A percentile compares a stretch with the other conserved stretches of the same genome.
These are phyloP conservation scores for Lithohypha guttulata DNA, from an alignment of 2,329 filamentous ascomycete species.

Conservation along the genomic window DNA sequence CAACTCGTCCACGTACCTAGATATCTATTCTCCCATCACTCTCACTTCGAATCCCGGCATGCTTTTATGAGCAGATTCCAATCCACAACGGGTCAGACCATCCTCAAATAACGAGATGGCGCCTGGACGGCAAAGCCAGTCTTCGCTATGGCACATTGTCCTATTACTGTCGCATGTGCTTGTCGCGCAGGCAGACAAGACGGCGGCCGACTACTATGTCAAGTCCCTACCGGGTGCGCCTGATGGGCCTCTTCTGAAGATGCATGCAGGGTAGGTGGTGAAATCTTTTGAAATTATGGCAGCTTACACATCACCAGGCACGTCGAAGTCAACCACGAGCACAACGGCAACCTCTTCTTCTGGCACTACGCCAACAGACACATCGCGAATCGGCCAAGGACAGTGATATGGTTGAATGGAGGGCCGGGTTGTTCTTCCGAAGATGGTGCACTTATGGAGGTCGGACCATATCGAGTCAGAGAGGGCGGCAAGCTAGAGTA, in stretches of 20 bases:
- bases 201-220: slow-evolving; percentile 82
- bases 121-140: no score
- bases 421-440: slow-evolving; percentile 95
- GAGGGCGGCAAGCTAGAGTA: slow-evolving; percentile 60
- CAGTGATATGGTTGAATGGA: slow-evolving; percentile 93
- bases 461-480: slow-evolving; percentile 82
- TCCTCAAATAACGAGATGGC: no score
- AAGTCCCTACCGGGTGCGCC: slow-evolving; percentile 75
- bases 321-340: slow-evolving; percentile 73
- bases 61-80: no score
- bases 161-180: not conserved
- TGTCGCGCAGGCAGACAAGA: slow-evolving; percentile 36
- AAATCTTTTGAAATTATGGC: no score
- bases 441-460: slow-evolving; percentile 92
- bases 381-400: slow-evolving; percentile 81
- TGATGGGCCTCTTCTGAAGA: slow-evolving; percentile 68
- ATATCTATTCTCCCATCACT: no score
- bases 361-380: slow-evolving; percentile 96
- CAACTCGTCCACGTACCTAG: no score
- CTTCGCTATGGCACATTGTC: slow-evolving; percentile 1
- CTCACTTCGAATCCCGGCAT: no score
- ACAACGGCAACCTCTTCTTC: slow-evolving; percentile 94
- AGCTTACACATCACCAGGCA: no score
- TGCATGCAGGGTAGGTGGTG: slow-evolving; percentile 98
- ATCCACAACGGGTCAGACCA: no score